These are phyloP conservation scores for Lactifluus subvellereus DNA, from an alignment of 768 basidiomycete species.

Conservation along the genomic window DNA sequence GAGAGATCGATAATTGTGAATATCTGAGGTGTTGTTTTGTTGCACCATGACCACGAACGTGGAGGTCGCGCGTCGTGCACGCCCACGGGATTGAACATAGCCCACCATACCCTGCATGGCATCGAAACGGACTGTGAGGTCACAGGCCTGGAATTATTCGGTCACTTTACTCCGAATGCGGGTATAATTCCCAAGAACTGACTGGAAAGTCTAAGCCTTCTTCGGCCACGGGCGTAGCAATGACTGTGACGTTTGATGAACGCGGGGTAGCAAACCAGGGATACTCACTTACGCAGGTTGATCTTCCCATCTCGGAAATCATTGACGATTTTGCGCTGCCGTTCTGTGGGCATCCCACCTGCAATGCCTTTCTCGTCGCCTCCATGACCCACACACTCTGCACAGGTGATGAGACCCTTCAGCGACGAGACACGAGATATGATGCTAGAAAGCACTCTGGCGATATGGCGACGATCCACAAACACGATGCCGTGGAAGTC, in stretches of 20 bases:
- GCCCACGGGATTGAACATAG: slow-evolving; percentile 85
- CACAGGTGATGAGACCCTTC: slow-evolving; percentile 50
- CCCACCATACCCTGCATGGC: slow-evolving; percentile 75
- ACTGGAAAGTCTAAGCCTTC: slow-evolving; percentile 90
- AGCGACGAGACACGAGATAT: slow-evolving; percentile 57
- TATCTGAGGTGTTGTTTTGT: slow-evolving; percentile 47
- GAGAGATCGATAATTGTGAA: slow-evolving; percentile 54
- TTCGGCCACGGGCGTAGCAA: slow-evolving; percentile 85
- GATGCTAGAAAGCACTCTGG: slow-evolving; percentile 59
- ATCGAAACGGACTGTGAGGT: slow-evolving; percentile 84
- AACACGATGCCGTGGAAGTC: slow-evolving; percentile 82
- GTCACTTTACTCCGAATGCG: slow-evolving; percentile 9
- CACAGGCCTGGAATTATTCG: slow-evolving; percentile 54
- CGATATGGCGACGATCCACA: slow-evolving; percentile 80
- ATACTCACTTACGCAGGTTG: slow-evolving; percentile 56
- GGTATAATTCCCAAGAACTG: slow-evolving; percentile 25
- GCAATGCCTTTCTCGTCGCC: slow-evolving; percentile 35
- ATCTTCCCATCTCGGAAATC: slow-evolving; percentile 59
- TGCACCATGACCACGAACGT: slow-evolving; percentile 80
- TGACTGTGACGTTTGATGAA: slow-evolving; percentile 38
- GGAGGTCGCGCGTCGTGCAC: slow-evolving; percentile 71
- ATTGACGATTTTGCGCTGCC: slow-evolving; percentile 54
- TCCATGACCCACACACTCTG: slow-evolving; percentile 63
- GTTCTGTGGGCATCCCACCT: slow-evolving; percentile 48
- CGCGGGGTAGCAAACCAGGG: neutral